Evolutionary conservation across 345 rosid species (phyloP).

Genomic region (Populus davidiana): DNA sequence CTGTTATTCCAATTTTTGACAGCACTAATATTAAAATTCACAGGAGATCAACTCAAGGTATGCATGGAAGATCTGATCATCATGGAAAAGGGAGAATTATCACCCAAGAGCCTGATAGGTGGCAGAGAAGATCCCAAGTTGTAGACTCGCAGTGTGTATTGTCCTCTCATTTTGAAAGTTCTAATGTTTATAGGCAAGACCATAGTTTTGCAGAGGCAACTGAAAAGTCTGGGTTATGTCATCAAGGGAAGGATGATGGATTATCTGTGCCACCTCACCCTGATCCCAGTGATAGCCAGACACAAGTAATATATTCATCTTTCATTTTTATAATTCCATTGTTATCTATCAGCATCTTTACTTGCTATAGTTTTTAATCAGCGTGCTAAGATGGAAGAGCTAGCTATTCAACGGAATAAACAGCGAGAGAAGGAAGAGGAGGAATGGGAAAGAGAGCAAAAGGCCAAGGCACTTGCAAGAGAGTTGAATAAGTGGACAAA

Average conservation of each 20-base stretch:
- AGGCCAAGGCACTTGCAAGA: slow-evolving; percentile 46
- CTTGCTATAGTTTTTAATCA: slow-evolving; percentile 24
- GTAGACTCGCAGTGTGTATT: slow-evolving; percentile 31
- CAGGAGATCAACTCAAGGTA: slow-evolving; percentile 69
- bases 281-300: slow-evolving; percentile 55
- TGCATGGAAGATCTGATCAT: slow-evolving; percentile 52
- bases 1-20: slow-evolving; percentile 27
- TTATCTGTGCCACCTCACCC: slow-evolving; percentile 33
- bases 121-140: slow-evolving; percentile 45
- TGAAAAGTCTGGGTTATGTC: slow-evolving; percentile 33
- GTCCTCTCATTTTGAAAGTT: slow-evolving; percentile 37
- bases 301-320: slow-evolving; percentile 34
- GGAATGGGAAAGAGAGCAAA: slow-evolving; percentile 81
- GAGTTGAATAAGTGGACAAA: slow-evolving; percentile 76
- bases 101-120: slow-evolving; percentile 53
- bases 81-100: slow-evolving; percentile 53
- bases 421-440: slow-evolving; percentile 85
- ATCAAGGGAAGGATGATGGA: slow-evolving; percentile 40
- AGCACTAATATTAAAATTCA: slow-evolving; percentile 30
- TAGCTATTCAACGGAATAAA: slow-evolving; percentile 64
- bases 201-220: slow-evolving; percentile 25
- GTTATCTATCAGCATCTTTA: not conserved
- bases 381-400: slow-evolving; percentile 74
- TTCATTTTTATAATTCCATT: not conserved
- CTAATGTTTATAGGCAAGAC: slow-evolving; percentile 39